These are phyloP conservation scores for Trichoderma reesei DNA, from an alignment of 495 filamentous ascomycete species.

Conservation along the genomic window DNA sequence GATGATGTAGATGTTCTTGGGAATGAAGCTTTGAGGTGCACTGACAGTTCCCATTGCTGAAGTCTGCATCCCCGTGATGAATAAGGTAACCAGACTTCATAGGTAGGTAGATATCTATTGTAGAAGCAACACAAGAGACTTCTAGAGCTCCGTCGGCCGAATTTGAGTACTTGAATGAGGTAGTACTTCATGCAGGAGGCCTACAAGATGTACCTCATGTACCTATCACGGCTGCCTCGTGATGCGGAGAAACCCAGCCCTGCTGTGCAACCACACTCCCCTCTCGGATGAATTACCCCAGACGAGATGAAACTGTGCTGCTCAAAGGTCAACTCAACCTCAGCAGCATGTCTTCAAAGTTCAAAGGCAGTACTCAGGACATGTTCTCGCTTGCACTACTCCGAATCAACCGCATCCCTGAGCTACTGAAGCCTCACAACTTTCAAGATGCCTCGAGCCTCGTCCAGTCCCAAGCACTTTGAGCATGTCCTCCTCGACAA, in stretches of 20 bases:
- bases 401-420: no score
- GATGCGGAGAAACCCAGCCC: not conserved
- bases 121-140: not conserved
- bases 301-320: not conserved
- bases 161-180: not conserved
- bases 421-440: not conserved
- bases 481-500: constrained; percentile 17
- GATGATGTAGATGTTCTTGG: constrained; percentile 36
- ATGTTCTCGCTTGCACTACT: no score
- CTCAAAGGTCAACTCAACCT: not conserved
- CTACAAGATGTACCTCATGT: not conserved
- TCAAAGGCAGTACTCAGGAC: no score
- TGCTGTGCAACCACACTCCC: not conserved
- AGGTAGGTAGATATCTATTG: not conserved
- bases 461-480: constrained; percentile 16
- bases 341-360: no score
- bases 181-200: not conserved
- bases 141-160: no score
- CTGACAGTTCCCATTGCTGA: not conserved
- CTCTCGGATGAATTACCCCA: not conserved
- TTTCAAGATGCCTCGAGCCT: not conserved
- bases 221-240: not conserved
- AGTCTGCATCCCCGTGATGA: not conserved
- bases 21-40: constrained; percentile 8
- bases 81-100: not conserved